Conservation (phyloP, 768 basidiomycete species). For the Mycena sanguinolenta region DNA sequence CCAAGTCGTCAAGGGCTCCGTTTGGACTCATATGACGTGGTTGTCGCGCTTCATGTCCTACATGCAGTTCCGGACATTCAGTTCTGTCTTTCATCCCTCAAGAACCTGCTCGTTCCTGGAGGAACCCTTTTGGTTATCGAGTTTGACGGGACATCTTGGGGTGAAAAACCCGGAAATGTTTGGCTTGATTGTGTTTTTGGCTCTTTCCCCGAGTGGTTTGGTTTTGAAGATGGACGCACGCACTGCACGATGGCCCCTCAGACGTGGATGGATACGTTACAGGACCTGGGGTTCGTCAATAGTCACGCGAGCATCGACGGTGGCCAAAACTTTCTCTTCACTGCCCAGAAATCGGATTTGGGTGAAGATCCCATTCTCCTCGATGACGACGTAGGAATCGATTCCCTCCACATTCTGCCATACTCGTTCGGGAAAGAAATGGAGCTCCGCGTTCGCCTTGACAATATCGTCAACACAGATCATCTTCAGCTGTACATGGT, state of each 20-base stretch:
- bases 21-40: constrained; percentile 5
- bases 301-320: constrained; percentile 3
- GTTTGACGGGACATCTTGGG: constrained; percentile 3
- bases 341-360: not conserved
- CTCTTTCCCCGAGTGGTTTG: constrained; percentile 28
- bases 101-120: constrained; percentile 12
- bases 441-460: not conserved
- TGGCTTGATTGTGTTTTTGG: constrained; percentile 20
- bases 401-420: not conserved
- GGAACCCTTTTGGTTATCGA: constrained; percentile 14
- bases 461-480: not conserved
- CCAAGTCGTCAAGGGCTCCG: constrained; percentile 8
- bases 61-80: constrained; percentile 14
- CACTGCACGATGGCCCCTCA: constrained; percentile 13
- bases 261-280: constrained; percentile 3
- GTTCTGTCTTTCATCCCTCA: constrained; percentile 4
- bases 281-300: not conserved
- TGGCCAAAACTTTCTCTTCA: too few relatives aligned
- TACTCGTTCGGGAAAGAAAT: constrained; percentile 17
- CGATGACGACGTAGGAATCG: constrained; percentile 1
- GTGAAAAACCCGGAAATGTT: not conserved
- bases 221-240: not conserved
- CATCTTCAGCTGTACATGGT: constrained; percentile 3
- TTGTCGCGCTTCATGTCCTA: constrained; percentile 20
- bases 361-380: constrained; percentile 9